Evolutionary conservation across 148 eudicot species (phyloP), one percentile per base, ranked within the genome.

Genomic region (Chenopodium album): DNA sequence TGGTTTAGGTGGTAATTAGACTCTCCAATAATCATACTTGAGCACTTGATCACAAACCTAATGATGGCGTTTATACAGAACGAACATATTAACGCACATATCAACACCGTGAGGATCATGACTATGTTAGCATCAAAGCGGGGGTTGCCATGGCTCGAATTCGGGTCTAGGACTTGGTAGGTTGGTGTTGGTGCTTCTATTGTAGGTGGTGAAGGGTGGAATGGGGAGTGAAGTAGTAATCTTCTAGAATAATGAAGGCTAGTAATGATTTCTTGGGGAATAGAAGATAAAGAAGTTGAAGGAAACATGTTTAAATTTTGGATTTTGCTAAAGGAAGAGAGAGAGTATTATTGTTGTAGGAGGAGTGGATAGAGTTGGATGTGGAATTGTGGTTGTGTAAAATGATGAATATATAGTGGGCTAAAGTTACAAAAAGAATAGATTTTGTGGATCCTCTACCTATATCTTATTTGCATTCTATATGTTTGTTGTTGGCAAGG

Each of bases 31-130:
- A 81, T 62, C 22, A 78, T 22, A 14, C 62, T 68, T 47, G 82
- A 78, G 82, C 79, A 85, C 87, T 78, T 85, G 59, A 85, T 22
- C 76, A 85, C 76, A 50, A 84, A 85, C 82, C 79, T 85, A 67
- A 85, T 74, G 5, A 85, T 17, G 26, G 82, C 41, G 31, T 82
- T 85, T 9, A 85, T 69, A n/a, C 87, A 81, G 47, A 81, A 63
- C 8, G 82, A 78, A 50, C 78, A 85, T 10, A 85, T 78, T 69
- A 85, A n/a, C 3, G 84, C 82, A 29, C 79, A 67, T 59, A 85
- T 28, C 47, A 85, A 78, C 76, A 85, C 82, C 22, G 84, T 34
- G 20, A 81, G 77, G 59, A 81, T 52, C 79, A 78, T 85, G 31
- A 85, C 22, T 41, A 85, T 73, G 75, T 81, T 85, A 26, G 84